phyloP scores from a whole-genome alignment of 2,329 filamentous ascomycete species.

The Fusarium begoniae region DNA sequence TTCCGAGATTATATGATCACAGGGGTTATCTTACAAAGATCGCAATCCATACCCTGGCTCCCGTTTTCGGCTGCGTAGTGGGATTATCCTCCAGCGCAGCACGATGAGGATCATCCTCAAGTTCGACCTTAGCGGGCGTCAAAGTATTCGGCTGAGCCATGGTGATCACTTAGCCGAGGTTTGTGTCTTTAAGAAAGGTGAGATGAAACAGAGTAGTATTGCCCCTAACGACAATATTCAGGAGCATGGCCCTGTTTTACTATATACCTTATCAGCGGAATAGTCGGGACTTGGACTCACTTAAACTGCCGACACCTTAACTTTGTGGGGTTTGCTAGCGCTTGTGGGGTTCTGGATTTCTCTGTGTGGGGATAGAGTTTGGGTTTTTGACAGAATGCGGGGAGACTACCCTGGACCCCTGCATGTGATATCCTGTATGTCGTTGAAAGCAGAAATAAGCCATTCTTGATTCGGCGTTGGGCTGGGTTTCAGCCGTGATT shows the following conservation, averaged over 20 bases:
- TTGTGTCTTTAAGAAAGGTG: background rate
- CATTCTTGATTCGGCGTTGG: background rate
- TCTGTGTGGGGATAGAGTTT: background rate
- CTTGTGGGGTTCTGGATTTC: background rate
- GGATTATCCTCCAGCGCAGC: conserved; percentile 19
- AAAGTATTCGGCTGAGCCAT: background rate
- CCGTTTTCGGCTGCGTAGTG: background rate
- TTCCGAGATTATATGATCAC: background rate
- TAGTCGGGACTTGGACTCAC: background rate
- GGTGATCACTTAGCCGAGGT: background rate
- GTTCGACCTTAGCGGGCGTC: background rate
- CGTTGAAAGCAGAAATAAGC: background rate
- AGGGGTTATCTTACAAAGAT: background rate
- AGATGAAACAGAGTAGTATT: background rate
- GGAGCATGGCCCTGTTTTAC: background rate
- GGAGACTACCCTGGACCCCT: background rate
- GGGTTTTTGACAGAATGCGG: background rate
- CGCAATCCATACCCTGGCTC: background rate
- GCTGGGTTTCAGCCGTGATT: background rate
- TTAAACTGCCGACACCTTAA: background rate
- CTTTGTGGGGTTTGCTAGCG: background rate
- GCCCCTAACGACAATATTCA: background rate
- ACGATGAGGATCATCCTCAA: conserved; percentile 19
- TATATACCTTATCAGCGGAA: background rate
- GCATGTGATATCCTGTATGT: background rate